Evolutionary conservation across 345 rosid genomes (phyloP).

Genomic region (Euclidium syriacum): DNA sequence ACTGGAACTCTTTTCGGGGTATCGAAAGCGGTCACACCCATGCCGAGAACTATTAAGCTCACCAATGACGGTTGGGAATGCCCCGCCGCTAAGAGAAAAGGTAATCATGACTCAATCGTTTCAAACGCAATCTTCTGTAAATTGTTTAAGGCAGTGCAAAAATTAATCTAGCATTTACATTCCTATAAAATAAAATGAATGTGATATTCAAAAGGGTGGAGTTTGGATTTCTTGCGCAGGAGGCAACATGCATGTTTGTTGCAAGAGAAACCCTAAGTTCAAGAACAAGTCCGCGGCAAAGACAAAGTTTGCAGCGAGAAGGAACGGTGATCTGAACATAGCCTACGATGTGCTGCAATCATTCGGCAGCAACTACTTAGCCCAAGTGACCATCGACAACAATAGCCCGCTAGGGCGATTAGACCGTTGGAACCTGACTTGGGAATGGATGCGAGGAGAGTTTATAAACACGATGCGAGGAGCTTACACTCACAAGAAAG

Average conservation of each 20-base stretch:
- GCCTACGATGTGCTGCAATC: slow-evolving; percentile 69
- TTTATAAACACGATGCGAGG: slow-evolving; percentile 78
- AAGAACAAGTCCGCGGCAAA: slow-evolving; percentile 35
- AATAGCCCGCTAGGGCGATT: slow-evolving; percentile 64
- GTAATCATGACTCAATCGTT: slow-evolving; percentile 30
- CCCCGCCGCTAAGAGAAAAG: slow-evolving; percentile 42
- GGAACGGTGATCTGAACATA: slow-evolving; percentile 58
- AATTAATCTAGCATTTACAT: not conserved
- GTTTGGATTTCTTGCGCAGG: slow-evolving; percentile 35
- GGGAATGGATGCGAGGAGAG: slow-evolving; percentile 94
- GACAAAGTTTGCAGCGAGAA: slow-evolving; percentile 48
- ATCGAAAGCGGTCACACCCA: slow-evolving; percentile 41
- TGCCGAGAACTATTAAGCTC: slow-evolving; percentile 68
- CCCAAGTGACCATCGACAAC: slow-evolving; percentile 88
- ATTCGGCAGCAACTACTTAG: slow-evolving; percentile 61
- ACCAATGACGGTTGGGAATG: slow-evolving; percentile 62
- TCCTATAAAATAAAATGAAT: not conserved
- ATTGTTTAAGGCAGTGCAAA: not conserved
- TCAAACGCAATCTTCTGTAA: not conserved
- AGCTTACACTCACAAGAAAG: slow-evolving; percentile 59
- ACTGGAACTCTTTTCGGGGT: slow-evolving; percentile 77
- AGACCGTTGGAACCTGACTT: slow-evolving; percentile 89
- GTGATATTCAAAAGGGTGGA: not conserved
- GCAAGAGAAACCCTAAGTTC: slow-evolving; percentile 62
- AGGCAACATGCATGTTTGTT: slow-evolving; percentile 59